phyloP scores from a whole-genome alignment of 2,329 filamentous ascomycete genomes.

The Venturia oleaginea region DNA sequence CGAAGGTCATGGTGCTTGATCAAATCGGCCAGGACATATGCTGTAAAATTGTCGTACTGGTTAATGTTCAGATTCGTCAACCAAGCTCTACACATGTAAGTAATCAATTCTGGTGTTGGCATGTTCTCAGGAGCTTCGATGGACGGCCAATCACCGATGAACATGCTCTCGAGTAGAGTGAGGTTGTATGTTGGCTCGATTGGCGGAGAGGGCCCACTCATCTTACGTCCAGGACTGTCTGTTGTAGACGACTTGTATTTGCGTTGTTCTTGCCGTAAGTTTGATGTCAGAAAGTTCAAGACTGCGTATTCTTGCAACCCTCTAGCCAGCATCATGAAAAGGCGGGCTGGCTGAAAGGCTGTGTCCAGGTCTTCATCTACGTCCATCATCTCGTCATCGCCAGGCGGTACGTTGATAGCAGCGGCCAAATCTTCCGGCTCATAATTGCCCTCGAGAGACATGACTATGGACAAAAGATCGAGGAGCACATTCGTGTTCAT shows the following conservation, averaged over 20 bases:
- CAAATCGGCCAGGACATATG: conserved; percentile 34
- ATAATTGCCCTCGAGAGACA: conserved; percentile 79
- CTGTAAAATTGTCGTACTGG: conserved; percentile 30
- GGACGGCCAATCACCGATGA: conserved; percentile 32
- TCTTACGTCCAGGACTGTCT: conserved; percentile 21
- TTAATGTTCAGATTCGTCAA: conserved; percentile 30
- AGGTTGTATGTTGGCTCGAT: conserved; percentile 15
- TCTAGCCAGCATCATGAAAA: conserved; percentile 57
- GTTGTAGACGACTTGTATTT: background rate
- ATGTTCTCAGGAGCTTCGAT: conserved; percentile 22
- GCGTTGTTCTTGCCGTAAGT: conserved; percentile 26
- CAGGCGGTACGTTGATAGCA: background rate
- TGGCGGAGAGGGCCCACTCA: conserved; percentile 33
- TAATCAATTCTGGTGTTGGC: conserved; percentile 27
- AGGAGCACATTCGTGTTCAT: conserved; percentile 66
- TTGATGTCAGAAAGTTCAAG: conserved; percentile 22
- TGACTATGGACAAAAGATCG: conserved; percentile 70
- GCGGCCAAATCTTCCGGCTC: conserved; percentile 59
- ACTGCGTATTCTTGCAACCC: conserved; percentile 28
- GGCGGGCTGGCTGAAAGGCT: conserved; percentile 51
- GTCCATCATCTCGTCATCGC: conserved; percentile 2
- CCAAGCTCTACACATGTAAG: conserved; percentile 40
- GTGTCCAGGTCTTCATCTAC: conserved; percentile 20
- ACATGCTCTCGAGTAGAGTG: conserved; percentile 31
- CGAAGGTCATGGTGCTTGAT: conserved; percentile 34